phyloP scores from a whole-genome alignment of 1,284 basidiomycete genomes.

The Phlebopus sp. region DNA sequence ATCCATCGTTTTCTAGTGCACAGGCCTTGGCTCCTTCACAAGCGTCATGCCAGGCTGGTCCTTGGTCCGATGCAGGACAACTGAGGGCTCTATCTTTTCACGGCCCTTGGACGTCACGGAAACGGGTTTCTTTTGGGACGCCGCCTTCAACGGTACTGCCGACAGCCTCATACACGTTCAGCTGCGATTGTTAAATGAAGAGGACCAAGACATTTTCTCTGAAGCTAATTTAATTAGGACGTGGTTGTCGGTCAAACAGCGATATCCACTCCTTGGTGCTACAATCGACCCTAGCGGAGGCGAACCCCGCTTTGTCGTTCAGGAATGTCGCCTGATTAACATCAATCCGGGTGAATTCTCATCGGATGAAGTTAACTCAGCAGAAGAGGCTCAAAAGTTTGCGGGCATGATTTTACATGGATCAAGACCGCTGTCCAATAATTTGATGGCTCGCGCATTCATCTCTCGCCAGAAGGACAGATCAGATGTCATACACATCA shows the following conservation, averaged over 20 bases:
- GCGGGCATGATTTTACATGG: constrained; percentile 6
- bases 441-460: constrained; percentile 15
- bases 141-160: constrained; percentile 16
- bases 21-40: neutral
- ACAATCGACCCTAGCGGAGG: neutral
- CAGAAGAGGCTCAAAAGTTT: constrained; percentile 10
- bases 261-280: constrained; percentile 20
- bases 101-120: constrained; percentile 16
- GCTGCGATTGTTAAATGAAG: constrained; percentile 9
- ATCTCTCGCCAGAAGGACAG: constrained; percentile 1
- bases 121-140: constrained; percentile 12
- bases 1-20: no score
- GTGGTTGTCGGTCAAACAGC: constrained; percentile 21
- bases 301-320: constrained; percentile 16
- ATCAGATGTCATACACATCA: constrained; percentile 16
- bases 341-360: constrained; percentile 12
- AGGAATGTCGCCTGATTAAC: constrained; percentile 17
- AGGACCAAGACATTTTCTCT: constrained; percentile 16
- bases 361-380: constrained; percentile 6
- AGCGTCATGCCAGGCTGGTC: constrained; percentile 13
- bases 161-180: constrained; percentile 13
- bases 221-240: constrained; percentile 12
- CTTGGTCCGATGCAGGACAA: constrained; percentile 4
- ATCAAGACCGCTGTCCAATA: constrained; percentile 19
- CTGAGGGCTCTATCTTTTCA: constrained; percentile 16